A percentile compares a stretch with the other conserved stretches of the same genome.
These are phyloP conservation scores for Tylopilus balloui DNA, from an alignment of 768 basidiomycete species.

Conservation along the genomic window DNA sequence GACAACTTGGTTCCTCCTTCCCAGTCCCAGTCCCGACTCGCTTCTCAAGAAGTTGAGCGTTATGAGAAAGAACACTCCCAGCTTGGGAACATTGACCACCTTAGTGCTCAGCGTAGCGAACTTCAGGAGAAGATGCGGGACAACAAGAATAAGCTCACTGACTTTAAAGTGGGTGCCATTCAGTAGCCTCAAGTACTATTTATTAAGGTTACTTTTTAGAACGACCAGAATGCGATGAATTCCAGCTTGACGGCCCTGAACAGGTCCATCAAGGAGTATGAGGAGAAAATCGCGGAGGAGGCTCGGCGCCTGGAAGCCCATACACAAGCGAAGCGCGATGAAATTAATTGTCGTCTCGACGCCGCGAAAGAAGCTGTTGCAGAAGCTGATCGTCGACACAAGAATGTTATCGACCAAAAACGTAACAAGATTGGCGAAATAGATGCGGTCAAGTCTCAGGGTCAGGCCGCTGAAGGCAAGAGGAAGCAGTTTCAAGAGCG, in stretches of 20 bases:
- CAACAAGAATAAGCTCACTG: slow-evolving; percentile 42
- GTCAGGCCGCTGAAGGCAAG: slow-evolving; percentile 34
- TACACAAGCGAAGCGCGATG: slow-evolving; percentile 60
- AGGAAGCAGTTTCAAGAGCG: slow-evolving; percentile 32
- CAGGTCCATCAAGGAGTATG: slow-evolving; percentile 32
- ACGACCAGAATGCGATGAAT: slow-evolving; percentile 49
- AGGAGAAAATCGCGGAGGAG: slow-evolving; percentile 51
- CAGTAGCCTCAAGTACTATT: neutral
- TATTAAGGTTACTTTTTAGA: slow-evolving; percentile 31
- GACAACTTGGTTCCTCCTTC: neutral
- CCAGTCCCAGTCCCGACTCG: slow-evolving; percentile 33
- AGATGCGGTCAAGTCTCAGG: slow-evolving; percentile 34
- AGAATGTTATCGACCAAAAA: slow-evolving; percentile 33
- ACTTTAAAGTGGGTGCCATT: slow-evolving; percentile 40
- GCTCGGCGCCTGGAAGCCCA: slow-evolving; percentile 48
- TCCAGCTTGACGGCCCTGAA: slow-evolving; percentile 34
- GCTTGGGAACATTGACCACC: slow-evolving; percentile 45
- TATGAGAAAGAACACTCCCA: slow-evolving; percentile 38
- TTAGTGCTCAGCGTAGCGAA: slow-evolving; percentile 36
- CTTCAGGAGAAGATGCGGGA: slow-evolving; percentile 39
- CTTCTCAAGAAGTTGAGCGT: slow-evolving; percentile 34
- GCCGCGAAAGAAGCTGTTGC: slow-evolving; percentile 39
- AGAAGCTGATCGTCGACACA: slow-evolving; percentile 35
- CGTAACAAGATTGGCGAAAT: slow-evolving; percentile 27
- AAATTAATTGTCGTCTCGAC: slow-evolving; percentile 48